Conservation (phyloP, 345 rosid genomes). For the Gynandropsis gynandra region DNA sequence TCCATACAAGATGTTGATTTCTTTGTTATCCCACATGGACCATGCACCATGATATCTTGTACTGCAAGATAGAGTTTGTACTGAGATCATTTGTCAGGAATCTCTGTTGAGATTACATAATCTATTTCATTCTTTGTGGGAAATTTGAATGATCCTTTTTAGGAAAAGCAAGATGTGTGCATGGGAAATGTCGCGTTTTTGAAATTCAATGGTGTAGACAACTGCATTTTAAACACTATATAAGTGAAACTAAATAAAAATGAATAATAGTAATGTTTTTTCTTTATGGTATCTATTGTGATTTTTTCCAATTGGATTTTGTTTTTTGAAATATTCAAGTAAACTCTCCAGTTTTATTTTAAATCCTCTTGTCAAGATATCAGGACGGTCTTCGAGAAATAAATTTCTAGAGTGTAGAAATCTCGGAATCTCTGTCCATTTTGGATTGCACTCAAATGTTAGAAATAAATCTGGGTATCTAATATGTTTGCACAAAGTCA, state of each 20-base stretch:
- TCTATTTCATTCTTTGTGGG: background rate
- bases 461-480: background rate
- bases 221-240: background rate
- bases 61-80: background rate
- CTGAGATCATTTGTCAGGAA: background rate
- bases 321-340: background rate
- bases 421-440: background rate
- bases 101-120: background rate
- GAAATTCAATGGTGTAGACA: background rate
- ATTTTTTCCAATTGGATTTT: too few relatives aligned
- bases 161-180: background rate
- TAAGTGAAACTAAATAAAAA: background rate
- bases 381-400: background rate
- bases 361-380: background rate
- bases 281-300: too few relatives aligned
- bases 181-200: background rate
- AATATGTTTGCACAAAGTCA: background rate
- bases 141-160: background rate
- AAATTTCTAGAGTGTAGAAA: background rate
- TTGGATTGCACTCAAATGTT: background rate
- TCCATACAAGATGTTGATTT: background rate
- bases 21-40: background rate
- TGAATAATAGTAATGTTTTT: too few relatives aligned
- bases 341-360: background rate
- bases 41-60: background rate